Evolutionary conservation across 2,329 filamentous ascomycete genomes (phyloP), one percentile per base, ranked within the genome.

Genomic region (Phyllosticta paracitricarpa): DNA sequence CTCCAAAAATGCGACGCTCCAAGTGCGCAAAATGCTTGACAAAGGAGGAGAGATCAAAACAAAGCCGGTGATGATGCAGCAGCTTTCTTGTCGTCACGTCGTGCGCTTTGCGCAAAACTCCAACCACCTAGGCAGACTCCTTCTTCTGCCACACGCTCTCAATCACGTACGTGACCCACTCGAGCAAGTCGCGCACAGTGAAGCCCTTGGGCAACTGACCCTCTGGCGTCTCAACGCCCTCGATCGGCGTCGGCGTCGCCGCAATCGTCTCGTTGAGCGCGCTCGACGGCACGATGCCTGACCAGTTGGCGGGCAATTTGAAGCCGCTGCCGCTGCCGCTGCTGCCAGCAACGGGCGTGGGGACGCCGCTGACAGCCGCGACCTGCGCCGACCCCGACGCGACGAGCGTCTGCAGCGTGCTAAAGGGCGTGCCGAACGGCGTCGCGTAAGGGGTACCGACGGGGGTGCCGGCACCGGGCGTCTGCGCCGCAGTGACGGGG

Each of bases 401-500:
- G 6, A 48, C 17, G 6, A 48, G 17, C 12, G 40, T 48, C 17
- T 48, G 40, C 40, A 48, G 40, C 40, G n/a, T 66, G 40, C 40
- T 48, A 17, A 48, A 48, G 40, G 28, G 28, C 66, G 64, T 66
- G 56, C 63, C 64, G 51, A 63, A 65, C 7, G 68, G 69, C 33
- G 68, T 70, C 26, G 68, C 70, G 12, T 28, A 55, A 14, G 68
- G 66, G 10, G 68, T 68, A 55, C 66, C 61, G 5, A 64, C 62
- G 12, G 63, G 40, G 3, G 40, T 48, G 14, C 17, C 14, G 40
- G 40, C 40, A 17, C 33, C 33, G 14, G 33, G 33, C 10, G 33
- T 40, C 14, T 40, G 33, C 7, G 40, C 40, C 5, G 40, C 40
- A 14, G 40, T 48, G 40, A 48, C 40, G 40, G 40, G 40, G 40